These are phyloP conservation scores for Tremella mesenterica DNA, from an alignment of 768 basidiomycete species.

Conservation along the genomic window DNA sequence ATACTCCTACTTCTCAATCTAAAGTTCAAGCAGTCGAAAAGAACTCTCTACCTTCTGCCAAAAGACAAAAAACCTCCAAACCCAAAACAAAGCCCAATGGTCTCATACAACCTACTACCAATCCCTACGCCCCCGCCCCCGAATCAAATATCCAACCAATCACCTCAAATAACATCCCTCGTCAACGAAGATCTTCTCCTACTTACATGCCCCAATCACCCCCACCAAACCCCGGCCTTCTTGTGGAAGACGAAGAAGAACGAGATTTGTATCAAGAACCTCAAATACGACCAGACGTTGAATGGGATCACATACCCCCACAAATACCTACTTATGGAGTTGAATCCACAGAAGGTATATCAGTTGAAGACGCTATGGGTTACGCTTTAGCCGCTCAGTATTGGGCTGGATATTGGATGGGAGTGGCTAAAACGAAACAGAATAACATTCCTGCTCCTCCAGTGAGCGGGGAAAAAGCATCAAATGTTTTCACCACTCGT, in stretches of 20 bases:
- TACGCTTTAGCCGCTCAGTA: constrained; percentile 42
- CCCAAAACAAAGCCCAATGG: neutral
- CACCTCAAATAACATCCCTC: too few species aligned
- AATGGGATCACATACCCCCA: neutral
- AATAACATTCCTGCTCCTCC: neutral
- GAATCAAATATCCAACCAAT: constrained; percentile 1
- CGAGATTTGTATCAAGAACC: neutral
- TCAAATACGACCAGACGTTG: neutral
- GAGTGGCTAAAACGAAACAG: constrained; percentile 23
- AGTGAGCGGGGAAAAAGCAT: neutral
- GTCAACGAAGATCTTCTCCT: too few species aligned
- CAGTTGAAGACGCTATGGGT: constrained; percentile 21
- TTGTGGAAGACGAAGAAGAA: neutral
- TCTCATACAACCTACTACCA: constrained; percentile 11
- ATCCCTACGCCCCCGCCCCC: neutral
- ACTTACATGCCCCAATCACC: constrained; percentile 15
- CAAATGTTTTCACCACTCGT: constrained; percentile 3
- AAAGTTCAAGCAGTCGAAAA: too few species aligned
- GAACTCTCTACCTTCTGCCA: constrained; percentile 7
- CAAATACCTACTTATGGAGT: neutral
- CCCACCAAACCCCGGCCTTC: neutral
- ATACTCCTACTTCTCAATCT: constrained; percentile 13
- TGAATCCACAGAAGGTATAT: constrained; percentile 2
- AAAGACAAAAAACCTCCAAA: constrained; percentile 4
- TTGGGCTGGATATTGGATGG: constrained; percentile 44